Evolutionary conservation across 805 yeast genomes (phyloP), one percentile per base, ranked within the genome.

Genomic region (Wickerhamomyces alni): DNA sequence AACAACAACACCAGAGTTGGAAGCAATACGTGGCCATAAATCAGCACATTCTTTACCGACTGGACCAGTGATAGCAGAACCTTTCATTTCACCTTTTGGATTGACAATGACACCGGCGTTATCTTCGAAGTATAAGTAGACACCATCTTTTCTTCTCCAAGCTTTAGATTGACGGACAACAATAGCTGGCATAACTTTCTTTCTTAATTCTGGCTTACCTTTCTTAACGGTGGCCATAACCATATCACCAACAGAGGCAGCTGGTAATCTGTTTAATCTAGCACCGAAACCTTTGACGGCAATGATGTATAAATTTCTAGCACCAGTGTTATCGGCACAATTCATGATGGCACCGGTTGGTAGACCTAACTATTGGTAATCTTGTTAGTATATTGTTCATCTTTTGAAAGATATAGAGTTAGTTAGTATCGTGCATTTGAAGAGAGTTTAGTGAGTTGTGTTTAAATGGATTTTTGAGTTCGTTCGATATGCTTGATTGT

Each of bases 41-140:
- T 93, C 99, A 71, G 99, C 99, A 82, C 99, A 94, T 81, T 93
- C 99, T 80, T 93, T 93, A 73, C 97, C 98, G 69, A 93, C 99
- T 67, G 99, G 99, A 74, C 99, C 99, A 67, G 99, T 94, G 72
- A 93, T 93, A 67, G 99, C 99, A 60, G 99, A 94, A 77, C 99
- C 99, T 82, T 93, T 93, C 99, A 94, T 93, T 77, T 93, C 99
- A 81, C 99, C 99, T 93, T 93, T 93, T 70, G 99, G 99, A 80
- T 93, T 93, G 72, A 93, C 99, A 69, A 93, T 93, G 73, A 94
- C 99, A 83, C 99, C 99, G 57, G 99, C 99, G 69, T 93, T 93
- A 78, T 93, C 99, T 82, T 93, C 99, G 64, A 93, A 93, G 87
- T 93, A 93, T 73, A 93, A 87, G 89, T 72, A 93, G 63, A 88